Conservation (phyloP, 768 basidiomycete species). For the Pisolithus marmoratus region DNA sequence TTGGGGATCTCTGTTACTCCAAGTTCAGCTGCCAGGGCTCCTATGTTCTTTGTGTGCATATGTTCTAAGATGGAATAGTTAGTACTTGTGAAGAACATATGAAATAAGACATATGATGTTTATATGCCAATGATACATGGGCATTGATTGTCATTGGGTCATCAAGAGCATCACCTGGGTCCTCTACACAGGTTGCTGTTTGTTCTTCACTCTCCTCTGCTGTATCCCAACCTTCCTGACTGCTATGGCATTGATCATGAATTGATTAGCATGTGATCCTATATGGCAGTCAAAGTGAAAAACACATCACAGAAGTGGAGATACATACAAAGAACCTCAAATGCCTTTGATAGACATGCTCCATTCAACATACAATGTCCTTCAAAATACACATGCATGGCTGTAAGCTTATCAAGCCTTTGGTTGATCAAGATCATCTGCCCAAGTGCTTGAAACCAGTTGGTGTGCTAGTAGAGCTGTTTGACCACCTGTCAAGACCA, state of each 20-base stretch:
- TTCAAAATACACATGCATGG: constrained; percentile 13
- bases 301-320: background rate
- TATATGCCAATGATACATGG: too few relatives aligned
- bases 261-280: background rate
- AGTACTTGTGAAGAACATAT: too few relatives aligned
- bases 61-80: too few relatives aligned
- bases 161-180: too few relatives aligned
- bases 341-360: background rate
- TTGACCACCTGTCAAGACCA: too few relatives aligned
- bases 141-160: too few relatives aligned
- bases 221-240: background rate
- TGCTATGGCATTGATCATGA: background rate
- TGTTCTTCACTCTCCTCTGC: background rate
- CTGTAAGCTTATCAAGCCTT: constrained; percentile 24
- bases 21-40: too few relatives aligned
- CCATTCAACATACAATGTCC: constrained; percentile 18
- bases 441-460: constrained; percentile 12
- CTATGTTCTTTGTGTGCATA: too few relatives aligned
- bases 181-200: background rate
- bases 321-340: background rate
- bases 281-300: background rate
- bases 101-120: too few relatives aligned
- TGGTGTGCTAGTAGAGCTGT: constrained; percentile 27
- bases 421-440: constrained; percentile 30
- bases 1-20: too few relatives aligned